Percentiles rank a stretch among this genome's conserved stretches.
These are phyloP conservation scores for Lactarius psammicola DNA, from an alignment of 768 basidiomycete genomes.

Conservation along the genomic window DNA sequence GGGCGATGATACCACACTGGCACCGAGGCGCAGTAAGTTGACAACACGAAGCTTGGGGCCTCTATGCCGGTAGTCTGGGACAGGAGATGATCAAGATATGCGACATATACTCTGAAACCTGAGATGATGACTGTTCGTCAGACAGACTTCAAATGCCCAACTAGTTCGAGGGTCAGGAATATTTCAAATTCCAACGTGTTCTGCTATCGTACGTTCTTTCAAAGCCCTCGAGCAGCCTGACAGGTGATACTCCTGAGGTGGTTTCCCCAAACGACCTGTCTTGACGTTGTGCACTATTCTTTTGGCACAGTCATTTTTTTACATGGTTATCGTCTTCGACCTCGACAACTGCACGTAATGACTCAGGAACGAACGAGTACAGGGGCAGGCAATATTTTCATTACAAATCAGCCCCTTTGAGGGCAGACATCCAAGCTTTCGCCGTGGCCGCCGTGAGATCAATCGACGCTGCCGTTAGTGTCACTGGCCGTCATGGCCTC, in stretches of 20 bases:
- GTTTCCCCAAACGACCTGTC: not conserved
- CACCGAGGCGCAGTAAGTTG: not conserved
- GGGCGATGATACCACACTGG: not conserved
- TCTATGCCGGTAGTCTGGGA: not conserved
- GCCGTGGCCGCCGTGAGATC: not conserved
- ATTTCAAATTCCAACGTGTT: not conserved
- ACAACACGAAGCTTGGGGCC: not conserved
- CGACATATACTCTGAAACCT: too few relatives aligned
- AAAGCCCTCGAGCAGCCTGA: too few relatives aligned
- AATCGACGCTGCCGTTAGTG: not conserved
- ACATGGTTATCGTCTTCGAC: not conserved
- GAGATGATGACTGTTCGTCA: too few relatives aligned
- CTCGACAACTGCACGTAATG: not conserved
- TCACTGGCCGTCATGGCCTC: not conserved
- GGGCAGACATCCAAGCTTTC: not conserved
- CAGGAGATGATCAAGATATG: not conserved
- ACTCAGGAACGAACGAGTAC: not conserved
- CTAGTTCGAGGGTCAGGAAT: not conserved
- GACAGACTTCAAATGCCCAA: not conserved
- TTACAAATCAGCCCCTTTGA: not conserved
- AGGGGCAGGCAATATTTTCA: not conserved
- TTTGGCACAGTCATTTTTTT: not conserved
- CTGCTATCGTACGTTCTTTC: too few relatives aligned
- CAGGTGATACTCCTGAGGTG: not conserved
- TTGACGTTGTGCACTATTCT: not conserved